These are phyloP conservation scores for Knoxia roxburghii DNA, from an alignment of 257 asterid species.

Conservation along the genomic window DNA sequence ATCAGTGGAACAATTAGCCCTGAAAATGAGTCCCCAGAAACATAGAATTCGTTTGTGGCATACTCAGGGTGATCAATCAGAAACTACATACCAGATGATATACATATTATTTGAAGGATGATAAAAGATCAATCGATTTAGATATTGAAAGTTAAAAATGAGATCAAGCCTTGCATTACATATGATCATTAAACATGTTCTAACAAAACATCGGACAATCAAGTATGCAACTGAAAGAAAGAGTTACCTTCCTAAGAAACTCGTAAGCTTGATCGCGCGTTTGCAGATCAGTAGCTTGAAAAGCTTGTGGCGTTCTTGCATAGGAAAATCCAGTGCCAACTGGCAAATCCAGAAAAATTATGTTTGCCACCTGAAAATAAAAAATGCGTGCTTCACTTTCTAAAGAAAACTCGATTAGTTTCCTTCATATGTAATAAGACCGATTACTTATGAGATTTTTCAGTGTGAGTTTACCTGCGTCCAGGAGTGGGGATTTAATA, in stretches of 20 bases:
- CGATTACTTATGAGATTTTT: not conserved
- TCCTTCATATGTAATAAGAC: not conserved
- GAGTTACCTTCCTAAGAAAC: conserved; percentile 7
- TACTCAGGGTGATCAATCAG: conserved; percentile 17
- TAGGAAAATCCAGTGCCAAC: conserved; percentile 13
- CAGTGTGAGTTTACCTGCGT: not conserved
- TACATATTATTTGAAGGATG: not conserved
- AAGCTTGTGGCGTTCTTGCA: conserved; percentile 9
- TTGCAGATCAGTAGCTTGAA: conserved; percentile 3
- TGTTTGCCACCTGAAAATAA: conserved; percentile 6
- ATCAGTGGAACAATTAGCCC: conserved; percentile 22
- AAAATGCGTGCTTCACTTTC: not conserved
- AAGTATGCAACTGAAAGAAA: not conserved
- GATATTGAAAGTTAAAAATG: too few species aligned
- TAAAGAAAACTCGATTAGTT: not conserved
- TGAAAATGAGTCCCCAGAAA: conserved; percentile 21
- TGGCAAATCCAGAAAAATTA: conserved; percentile 10
- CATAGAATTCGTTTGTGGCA: conserved; percentile 16
- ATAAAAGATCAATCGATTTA: too few species aligned
- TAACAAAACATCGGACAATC: not conserved
- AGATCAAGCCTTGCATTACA: not conserved
- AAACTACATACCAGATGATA: conserved; percentile 19
- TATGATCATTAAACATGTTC: not conserved
- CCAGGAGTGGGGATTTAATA: not conserved
- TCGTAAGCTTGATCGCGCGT: conserved; percentile 3